Conservation (phyloP, 2,329 filamentous ascomycete genomes). For the Trichoderma simmonsii region DNA sequence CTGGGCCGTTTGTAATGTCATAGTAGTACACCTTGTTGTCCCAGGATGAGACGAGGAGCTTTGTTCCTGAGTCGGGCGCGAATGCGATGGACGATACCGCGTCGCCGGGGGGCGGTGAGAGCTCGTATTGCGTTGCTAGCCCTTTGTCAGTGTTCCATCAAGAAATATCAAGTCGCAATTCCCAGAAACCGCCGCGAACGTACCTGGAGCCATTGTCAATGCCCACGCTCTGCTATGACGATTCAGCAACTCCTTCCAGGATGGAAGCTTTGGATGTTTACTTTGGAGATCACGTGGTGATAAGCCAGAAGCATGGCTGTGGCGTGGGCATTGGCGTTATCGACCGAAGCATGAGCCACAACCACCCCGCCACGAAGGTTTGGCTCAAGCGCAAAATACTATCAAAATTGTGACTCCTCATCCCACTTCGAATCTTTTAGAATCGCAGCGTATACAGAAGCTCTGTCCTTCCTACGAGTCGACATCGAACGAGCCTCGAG, state of each 20-base stretch:
- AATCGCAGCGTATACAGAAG: background rate
- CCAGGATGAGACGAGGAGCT: slow-evolving; percentile 91
- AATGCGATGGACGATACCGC: slow-evolving; percentile 85
- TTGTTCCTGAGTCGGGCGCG: slow-evolving; percentile 69
- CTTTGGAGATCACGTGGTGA: slow-evolving; percentile 37
- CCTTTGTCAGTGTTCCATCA: background rate
- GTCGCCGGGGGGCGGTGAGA: slow-evolving; percentile 78
- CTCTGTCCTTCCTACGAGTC: background rate
- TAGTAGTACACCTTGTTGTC: slow-evolving; percentile 90
- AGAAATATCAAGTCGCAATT: background rate
- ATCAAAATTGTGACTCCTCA: slow-evolving; percentile 45
- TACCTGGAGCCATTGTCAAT: slow-evolving; percentile 42
- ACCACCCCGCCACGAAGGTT: slow-evolving; percentile 40
- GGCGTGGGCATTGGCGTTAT: background rate
- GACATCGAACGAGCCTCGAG: background rate
- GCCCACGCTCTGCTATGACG: slow-evolving; percentile 23
- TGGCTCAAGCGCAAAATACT: slow-evolving; percentile 35
- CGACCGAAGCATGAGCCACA: slow-evolving; percentile 27
- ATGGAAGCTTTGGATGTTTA: slow-evolving; percentile 35
- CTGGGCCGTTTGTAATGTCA: slow-evolving; percentile 61
- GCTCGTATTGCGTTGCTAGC: slow-evolving; percentile 72
- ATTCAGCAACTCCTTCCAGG: slow-evolving; percentile 17
- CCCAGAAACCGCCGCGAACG: slow-evolving; percentile 17
- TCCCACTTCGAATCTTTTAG: slow-evolving; percentile 19
- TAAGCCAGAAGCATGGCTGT: slow-evolving; percentile 20